Conservation (phyloP, 768 basidiomycete genomes). For the Leccinum olivaceopallidum region DNA sequence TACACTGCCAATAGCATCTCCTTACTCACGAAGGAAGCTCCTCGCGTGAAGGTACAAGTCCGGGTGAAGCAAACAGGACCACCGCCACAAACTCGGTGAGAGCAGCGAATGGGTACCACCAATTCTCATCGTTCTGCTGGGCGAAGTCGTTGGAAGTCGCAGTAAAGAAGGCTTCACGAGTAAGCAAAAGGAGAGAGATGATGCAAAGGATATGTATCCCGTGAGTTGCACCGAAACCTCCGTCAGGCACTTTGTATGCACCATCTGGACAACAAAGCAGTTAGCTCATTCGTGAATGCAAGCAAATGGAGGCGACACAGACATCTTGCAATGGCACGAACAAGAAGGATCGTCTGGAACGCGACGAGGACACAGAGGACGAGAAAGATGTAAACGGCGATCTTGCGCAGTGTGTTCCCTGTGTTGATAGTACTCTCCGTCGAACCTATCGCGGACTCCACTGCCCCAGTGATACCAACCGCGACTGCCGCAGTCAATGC, state of each 20-base stretch:
- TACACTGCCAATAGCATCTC: not conserved
- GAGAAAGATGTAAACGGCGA: constrained; percentile 30
- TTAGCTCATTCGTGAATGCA: constrained; percentile 6
- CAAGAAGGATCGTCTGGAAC: constrained; percentile 26
- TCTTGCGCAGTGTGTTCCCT: constrained; percentile 26
- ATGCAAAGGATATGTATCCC: constrained; percentile 28
- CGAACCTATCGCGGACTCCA: constrained; percentile 16
- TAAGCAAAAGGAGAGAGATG: constrained; percentile 29
- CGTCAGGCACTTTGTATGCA: constrained; percentile 17
- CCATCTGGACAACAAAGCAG: constrained; percentile 15
- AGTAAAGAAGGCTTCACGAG: constrained; percentile 33
- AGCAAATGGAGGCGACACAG: constrained; percentile 6
- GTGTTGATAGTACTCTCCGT: constrained; percentile 9
- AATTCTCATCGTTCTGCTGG: constrained; percentile 30
- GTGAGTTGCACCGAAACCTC: constrained; percentile 21
- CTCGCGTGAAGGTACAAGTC: constrained; percentile 33
- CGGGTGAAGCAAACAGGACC: constrained; percentile 32
- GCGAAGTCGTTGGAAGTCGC: constrained; percentile 20
- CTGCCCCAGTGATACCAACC: constrained; percentile 28
- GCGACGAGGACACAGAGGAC: constrained; percentile 28
- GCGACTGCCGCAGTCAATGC: constrained; percentile 24
- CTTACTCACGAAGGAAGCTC: constrained; percentile 24
- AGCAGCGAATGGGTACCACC: constrained; percentile 37
- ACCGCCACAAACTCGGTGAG: constrained; percentile 34
- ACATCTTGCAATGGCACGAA: constrained; percentile 17